These are phyloP conservation scores for Hibiscus mutabilis DNA, from an alignment of 345 rosid genomes.

Conservation along the genomic window DNA sequence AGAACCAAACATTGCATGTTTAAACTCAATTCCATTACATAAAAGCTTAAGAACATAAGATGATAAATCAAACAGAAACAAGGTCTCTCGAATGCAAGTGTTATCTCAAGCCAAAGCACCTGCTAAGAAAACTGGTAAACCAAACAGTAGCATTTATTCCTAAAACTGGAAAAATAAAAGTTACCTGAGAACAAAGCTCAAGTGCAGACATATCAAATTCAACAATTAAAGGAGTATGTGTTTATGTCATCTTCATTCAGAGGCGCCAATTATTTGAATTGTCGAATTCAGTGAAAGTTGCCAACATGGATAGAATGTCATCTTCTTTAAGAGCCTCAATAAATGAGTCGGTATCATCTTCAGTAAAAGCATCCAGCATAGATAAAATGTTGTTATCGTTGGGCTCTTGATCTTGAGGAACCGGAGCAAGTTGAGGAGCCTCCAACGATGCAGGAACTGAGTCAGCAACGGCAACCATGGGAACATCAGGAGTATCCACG, in stretches of 20 bases:
- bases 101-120: neutral
- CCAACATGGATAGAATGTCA: neutral
- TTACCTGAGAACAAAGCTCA: no score
- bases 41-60: neutral
- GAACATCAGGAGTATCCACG: neutral
- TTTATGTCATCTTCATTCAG: neutral
- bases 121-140: neutral
- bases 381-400: neutral
- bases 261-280: neutral
- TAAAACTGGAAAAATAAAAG: no score
- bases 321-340: no score
- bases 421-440: neutral
- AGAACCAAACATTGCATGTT: neutral
- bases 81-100: neutral
- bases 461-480: neutral
- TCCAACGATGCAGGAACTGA: neutral
- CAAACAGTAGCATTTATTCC: neutral
- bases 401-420: neutral
- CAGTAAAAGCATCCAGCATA: neutral
- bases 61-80: neutral
- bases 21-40: neutral
- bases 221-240: neutral
- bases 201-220: no score
- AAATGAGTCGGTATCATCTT: no score
- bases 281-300: constrained; percentile 15